Evolutionary conservation across 768 basidiomycete genomes (phyloP).

Genomic region (Mycena rosella): DNA sequence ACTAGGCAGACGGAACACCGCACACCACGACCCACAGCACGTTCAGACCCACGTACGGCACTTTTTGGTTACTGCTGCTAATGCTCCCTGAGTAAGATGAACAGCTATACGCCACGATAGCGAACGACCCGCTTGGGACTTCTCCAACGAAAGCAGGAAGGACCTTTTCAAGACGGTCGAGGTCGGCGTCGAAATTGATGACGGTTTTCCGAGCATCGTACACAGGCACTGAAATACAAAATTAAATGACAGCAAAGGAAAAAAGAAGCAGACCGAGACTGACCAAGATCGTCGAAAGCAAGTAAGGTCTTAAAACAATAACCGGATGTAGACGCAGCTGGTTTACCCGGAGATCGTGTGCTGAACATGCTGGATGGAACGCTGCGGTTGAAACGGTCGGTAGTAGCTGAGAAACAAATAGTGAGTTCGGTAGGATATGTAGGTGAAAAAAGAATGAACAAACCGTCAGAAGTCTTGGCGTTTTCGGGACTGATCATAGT

Average conservation of each 20-base stretch:
- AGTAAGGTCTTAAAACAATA: background rate
- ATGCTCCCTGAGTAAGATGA: background rate
- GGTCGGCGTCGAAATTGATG: background rate
- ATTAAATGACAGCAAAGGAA: background rate
- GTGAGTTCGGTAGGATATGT: too few relatives aligned
- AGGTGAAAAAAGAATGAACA: background rate
- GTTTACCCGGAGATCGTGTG: background rate
- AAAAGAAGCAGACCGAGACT: background rate
- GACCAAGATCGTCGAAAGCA: background rate
- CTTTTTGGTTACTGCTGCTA: background rate
- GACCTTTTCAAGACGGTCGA: background rate
- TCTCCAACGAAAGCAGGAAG: conserved; percentile 2
- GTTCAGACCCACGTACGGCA: background rate
- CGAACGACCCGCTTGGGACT: background rate
- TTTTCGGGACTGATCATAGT: background rate
- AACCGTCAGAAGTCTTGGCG: background rate
- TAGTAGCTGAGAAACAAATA: too few relatives aligned
- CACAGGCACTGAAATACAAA: background rate
- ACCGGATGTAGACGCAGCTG: background rate
- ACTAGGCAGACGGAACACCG: background rate
- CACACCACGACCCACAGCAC: background rate
- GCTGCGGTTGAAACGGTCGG: background rate
- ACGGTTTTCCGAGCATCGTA: conserved; percentile 5
- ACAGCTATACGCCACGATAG: background rate
- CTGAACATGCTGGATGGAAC: background rate